Evolutionary conservation across 148 eudicot species (phyloP), one percentile per base, ranked within the genome.

Genomic region (Simmondsia chinensis): DNA sequence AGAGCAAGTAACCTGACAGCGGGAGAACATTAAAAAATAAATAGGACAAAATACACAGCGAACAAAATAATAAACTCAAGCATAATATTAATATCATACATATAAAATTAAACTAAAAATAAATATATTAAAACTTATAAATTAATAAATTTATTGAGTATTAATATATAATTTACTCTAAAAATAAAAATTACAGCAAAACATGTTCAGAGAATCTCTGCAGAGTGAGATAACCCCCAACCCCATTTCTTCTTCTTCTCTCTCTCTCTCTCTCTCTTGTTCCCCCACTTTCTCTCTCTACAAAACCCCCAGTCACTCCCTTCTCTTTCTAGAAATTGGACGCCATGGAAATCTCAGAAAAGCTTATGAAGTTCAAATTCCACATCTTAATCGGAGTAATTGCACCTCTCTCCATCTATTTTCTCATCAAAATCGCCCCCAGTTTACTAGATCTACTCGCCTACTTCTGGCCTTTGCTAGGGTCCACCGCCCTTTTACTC

Each of bases 401-500:
- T 54, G 12, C 70, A 25, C 27, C 60, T 7, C 39, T 70, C 29
- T 19, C 49, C 20, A 10, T 53, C 23, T 4, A 53, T 45, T 37
- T 29, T 1, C 13, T 67, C 20, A 17, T 65, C 39, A 67, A 43
- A 11, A 16, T 67, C 4, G 69, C 83, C 4, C 91, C 95, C 6
- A 62, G 64, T 1, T 52, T 86, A 21, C 16, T 81, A 18, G 64
- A 75, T 28, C 42, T 86, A 6, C 23, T 81, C 3, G 67, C 72
- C 24, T 86, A 49, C 55, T 86, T 86, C 21, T 78, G 83, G 80
- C 95, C 95, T 2, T 70, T 86, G 1, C 53, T 86, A 13, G 65
- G 71, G 15, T 86, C 95, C n/a, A 86, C 91, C 30, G 83, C 87
- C 35, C 56, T 86, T 6, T 86, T 86, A 37, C 74, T 86, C 6